Evolutionary conservation across 345 rosid species (phyloP).

Genomic region (Microcos paniculata): DNA sequence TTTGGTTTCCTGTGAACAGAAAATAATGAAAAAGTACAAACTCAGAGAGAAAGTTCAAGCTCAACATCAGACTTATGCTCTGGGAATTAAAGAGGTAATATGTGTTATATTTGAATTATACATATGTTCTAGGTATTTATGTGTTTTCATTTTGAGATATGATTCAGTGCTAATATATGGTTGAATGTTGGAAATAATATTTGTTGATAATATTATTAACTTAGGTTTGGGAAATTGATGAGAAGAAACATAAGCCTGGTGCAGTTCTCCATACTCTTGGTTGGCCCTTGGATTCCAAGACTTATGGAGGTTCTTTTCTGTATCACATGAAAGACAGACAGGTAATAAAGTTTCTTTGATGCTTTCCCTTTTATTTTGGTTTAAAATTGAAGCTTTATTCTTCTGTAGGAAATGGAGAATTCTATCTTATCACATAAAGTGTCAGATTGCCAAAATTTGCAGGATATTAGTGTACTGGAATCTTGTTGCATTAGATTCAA

Average conservation of each 20-base stretch:
- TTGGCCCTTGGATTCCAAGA: slow-evolving; percentile 89
- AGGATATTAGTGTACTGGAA: neutral
- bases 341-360: slow-evolving; percentile 35
- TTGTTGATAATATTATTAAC: slow-evolving; percentile 7
- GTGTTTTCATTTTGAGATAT: neutral
- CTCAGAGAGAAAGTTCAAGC: slow-evolving; percentile 79
- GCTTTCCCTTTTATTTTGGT: neutral
- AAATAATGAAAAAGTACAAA: slow-evolving; percentile 59
- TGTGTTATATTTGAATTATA: slow-evolving; percentile 4
- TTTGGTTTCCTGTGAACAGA: slow-evolving; percentile 39
- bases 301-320: slow-evolving; percentile 94
- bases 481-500: neutral
- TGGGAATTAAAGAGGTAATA: slow-evolving; percentile 91
- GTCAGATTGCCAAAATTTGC: neutral
- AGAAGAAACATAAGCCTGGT: slow-evolving; percentile 81
- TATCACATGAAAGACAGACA: slow-evolving; percentile 91
- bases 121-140: neutral
- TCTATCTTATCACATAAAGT: neutral
- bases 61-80: slow-evolving; percentile 94
- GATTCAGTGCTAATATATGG: neutral
- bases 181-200: slow-evolving; percentile 5
- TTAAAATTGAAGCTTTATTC: neutral
- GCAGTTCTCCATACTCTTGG: slow-evolving; percentile 82
- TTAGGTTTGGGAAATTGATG: slow-evolving; percentile 97
- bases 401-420: slow-evolving; percentile 13